These are phyloP conservation scores for Geranium rotundifolium DNA, from an alignment of 345 rosid genomes.

Conservation along the genomic window DNA sequence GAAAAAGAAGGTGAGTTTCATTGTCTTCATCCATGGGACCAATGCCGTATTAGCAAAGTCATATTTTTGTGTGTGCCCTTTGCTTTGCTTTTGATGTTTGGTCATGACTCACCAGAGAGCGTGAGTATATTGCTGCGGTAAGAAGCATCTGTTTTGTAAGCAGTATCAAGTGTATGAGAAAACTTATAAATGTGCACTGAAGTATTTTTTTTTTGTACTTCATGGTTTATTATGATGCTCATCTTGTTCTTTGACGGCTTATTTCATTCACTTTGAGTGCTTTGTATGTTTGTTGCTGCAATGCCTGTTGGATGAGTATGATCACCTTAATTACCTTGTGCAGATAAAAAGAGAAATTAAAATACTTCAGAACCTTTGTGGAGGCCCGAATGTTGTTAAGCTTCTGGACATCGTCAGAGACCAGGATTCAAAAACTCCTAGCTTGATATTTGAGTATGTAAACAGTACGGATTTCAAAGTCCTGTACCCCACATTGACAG, in stretches of 20 bases:
- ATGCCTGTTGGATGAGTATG: neutral
- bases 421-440: slow-evolving; percentile 73
- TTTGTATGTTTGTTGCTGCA: neutral
- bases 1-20: slow-evolving; percentile 60
- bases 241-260: neutral
- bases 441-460: slow-evolving; percentile 72
- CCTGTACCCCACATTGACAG: slow-evolving; percentile 75
- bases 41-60: neutral
- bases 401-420: slow-evolving; percentile 73
- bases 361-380: slow-evolving; percentile 75
- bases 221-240: neutral
- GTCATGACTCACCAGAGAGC: neutral
- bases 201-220: neutral
- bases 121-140: neutral
- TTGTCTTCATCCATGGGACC: neutral
- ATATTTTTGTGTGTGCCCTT: neutral
- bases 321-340: slow-evolving; percentile 10
- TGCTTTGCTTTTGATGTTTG: neutral
- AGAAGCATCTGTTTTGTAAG: neutral
- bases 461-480: slow-evolving; percentile 82
- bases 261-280: neutral
- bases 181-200: neutral
- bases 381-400: slow-evolving; percentile 63
- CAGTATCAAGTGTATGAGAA: too few species aligned
- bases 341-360: slow-evolving; percentile 81